Conservation (phyloP, 352 stramenopile species). For the Globisporangium paddicum region DNA sequence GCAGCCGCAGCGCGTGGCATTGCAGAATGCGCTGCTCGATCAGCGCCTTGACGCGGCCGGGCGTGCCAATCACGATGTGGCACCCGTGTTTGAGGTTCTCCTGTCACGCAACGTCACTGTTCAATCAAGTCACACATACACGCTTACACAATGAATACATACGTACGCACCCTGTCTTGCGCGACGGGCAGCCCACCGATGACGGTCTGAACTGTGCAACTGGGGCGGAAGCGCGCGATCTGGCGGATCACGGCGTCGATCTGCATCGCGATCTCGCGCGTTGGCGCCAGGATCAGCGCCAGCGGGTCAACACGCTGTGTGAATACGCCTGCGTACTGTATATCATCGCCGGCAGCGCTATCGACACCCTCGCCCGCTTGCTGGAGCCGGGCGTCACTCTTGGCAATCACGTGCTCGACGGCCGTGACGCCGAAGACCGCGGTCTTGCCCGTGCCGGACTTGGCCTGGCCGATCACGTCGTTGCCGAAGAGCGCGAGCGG, state of each 20-base stretch:
- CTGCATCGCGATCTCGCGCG: conserved; percentile 72
- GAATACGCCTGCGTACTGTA: not conserved
- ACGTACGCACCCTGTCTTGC: conserved; percentile 42
- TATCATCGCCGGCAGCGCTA: not conserved
- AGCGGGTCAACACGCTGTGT: conserved; percentile 22
- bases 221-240: conserved; percentile 33
- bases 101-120: not conserved
- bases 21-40: conserved; percentile 49
- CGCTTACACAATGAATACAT: not conserved
- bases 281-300: conserved; percentile 66
- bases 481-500: conserved; percentile 74
- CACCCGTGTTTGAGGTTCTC: conserved; percentile 36
- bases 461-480: conserved; percentile 77
- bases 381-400: conserved; percentile 14
- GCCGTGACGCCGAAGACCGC: conserved; percentile 66
- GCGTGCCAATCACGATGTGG: conserved; percentile 68
- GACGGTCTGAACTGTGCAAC: conserved; percentile 37
- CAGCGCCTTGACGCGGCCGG: conserved; percentile 64
- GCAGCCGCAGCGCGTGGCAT: conserved; percentile 43
- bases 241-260: conserved; percentile 64
- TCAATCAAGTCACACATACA: not conserved
- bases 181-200: conserved; percentile 62
- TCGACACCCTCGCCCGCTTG: not conserved
- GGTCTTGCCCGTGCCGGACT: conserved; percentile 83
- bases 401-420: conserved; percentile 53